Conservation (phyloP, 805 yeast species). For the Myxozyma udenii region DNA sequence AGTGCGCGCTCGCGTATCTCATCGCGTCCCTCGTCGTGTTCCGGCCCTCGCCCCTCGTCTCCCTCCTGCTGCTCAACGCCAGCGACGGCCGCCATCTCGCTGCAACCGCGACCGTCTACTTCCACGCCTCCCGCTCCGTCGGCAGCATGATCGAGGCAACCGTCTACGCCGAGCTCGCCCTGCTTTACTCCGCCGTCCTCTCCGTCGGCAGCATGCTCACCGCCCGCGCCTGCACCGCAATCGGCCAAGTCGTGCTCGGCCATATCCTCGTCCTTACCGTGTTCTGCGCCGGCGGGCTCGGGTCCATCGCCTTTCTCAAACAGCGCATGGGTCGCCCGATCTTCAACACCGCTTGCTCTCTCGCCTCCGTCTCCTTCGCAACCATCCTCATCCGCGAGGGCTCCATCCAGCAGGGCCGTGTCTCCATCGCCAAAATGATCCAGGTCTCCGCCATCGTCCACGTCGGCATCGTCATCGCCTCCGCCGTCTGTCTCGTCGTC, state of each 20-base stretch:
- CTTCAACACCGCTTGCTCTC: constrained; percentile 76
- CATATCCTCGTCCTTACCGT: constrained; percentile 50
- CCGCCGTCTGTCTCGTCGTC: constrained; percentile 56
- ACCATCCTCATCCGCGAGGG: constrained; percentile 75
- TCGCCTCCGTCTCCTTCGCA: constrained; percentile 68
- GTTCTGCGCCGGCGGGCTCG: constrained; percentile 55
- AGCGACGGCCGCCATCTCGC: constrained; percentile 76
- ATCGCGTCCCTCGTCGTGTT: constrained; percentile 73
- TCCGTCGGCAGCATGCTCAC: constrained; percentile 53
- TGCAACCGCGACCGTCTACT: constrained; percentile 80
- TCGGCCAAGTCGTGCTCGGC: constrained; percentile 40
- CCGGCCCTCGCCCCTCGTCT: constrained; percentile 39
- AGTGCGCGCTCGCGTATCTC: constrained; percentile 71
- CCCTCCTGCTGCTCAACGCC: constrained; percentile 48
- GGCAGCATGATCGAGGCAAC: constrained; percentile 80
- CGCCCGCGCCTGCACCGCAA: constrained; percentile 47
- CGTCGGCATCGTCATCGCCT: constrained; percentile 59
- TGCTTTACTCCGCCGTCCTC: constrained; percentile 53
- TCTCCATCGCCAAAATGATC: constrained; percentile 54
- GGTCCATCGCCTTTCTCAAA: constrained; percentile 65
- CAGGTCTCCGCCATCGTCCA: constrained; percentile 58
- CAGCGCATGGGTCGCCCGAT: constrained; percentile 63
- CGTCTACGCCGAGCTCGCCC: constrained; percentile 54
- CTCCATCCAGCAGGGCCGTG: constrained; percentile 53
- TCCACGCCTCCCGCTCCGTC: constrained; percentile 74